A percentile compares a stretch with the other conserved stretches of the same genome.
phyloP scores from a whole-genome alignment of 192 early-diverging fungal species.

The Neocallimastix lanati region DNA sequence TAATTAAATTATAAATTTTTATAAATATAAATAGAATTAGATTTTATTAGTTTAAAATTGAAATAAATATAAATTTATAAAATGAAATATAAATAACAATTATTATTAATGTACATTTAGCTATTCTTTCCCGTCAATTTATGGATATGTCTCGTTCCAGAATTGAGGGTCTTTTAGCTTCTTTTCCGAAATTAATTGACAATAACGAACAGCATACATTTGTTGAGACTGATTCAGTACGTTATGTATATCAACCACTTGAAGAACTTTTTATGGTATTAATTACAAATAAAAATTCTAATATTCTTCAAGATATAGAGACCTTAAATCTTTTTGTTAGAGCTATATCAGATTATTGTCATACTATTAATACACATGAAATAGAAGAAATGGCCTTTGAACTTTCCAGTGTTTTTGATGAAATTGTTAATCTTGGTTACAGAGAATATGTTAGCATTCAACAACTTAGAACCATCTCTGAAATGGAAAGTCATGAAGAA shows the following conservation, averaged over 20 bases:
- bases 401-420: conserved; percentile 82
- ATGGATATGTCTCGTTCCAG: conserved; percentile 89
- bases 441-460: conserved; percentile 78
- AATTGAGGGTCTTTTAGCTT: conserved; percentile 88
- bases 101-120: conserved; percentile 14
- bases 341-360: conserved; percentile 76
- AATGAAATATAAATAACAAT: too few species aligned
- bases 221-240: conserved; percentile 87
- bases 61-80: too few species aligned
- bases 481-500: conserved; percentile 98
- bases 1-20: too few species aligned
- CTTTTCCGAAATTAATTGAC: conserved; percentile 91
- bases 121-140: conserved; percentile 85
- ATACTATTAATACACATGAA: conserved; percentile 65
- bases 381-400: conserved; percentile 75
- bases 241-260: conserved; percentile 96
- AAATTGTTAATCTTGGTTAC: conserved; percentile 72
- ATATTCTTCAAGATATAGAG: conserved; percentile 97
- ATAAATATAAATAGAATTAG: too few species aligned
- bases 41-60: too few species aligned
- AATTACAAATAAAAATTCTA: conserved; percentile 83
- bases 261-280: conserved; percentile 89
- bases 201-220: conserved; percentile 85
- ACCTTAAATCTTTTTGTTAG: conserved; percentile 87
- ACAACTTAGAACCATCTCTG: conserved; percentile 80